Evolutionary conservation across 2,329 filamentous ascomycete species (phyloP), one percentile per base, ranked within the genome.

Genomic region (Sclerotinia glacialis): DNA sequence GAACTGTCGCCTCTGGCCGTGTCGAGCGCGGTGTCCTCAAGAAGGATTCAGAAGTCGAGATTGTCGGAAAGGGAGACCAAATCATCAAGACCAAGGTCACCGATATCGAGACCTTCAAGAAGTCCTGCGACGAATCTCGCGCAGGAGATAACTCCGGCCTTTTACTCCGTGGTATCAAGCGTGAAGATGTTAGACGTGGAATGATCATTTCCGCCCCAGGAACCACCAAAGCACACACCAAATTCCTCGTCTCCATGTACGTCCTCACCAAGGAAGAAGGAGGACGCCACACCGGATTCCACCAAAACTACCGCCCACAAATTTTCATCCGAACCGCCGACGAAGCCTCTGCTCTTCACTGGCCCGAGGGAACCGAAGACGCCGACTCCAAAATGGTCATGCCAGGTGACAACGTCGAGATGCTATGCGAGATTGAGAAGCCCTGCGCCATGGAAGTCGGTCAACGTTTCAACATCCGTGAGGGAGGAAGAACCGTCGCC

Each of bases 31-130:
- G 95, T 83, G 80, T 87, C 67, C 83, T 99, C 77, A 98, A 97
- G 91, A 92, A 88, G 81, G 95, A 99, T 79, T 85, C 89, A 71
- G 95, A 99, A 78, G 88, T 99, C 72, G 95, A 99, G 85, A 86
- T 99, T 71, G 86, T 99, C 69, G 95, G 95, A 78, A 96, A 95
- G 84, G 88, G 89, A 73, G 80, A 82, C 67, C 85, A 88, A 55
- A 82, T 92, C 72, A 91, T 98, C 85, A 97, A 96, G 88, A 98
- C 95, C 80, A 98, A 97, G 86, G 94, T 99, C 72, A 99, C 95
- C 77, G 96, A 99, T 78, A 98, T 99, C 74, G 95, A 99, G 85
- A 99, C 94, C 72, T 99, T 99, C 86, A 97, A 98, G 87, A 99
- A 99, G 87, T 96, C 93, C 60, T 98, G 95, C 81, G 93, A 97